Conservation (phyloP, 371 early-diverging fungal genomes). For the Lichtheimia ornata region DNA sequence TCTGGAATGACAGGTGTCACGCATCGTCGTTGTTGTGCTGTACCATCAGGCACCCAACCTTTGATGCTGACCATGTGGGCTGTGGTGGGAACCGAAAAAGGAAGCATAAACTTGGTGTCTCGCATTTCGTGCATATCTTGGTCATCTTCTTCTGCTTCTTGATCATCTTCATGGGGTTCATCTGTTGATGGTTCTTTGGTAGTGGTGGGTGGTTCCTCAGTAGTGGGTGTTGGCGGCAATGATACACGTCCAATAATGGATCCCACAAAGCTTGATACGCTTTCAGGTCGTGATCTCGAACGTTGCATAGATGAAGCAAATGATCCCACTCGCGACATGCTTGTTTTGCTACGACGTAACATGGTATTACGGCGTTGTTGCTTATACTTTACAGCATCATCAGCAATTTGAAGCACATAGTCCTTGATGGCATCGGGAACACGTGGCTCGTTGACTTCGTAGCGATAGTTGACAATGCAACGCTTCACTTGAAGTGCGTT, state of each 20-base stretch:
- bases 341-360: constrained; percentile 35
- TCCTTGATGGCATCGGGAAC: constrained; percentile 72
- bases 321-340: constrained; percentile 11
- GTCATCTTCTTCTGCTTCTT: constrained; percentile 35
- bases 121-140: constrained; percentile 46
- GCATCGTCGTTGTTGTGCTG: constrained; percentile 27
- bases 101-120: constrained; percentile 51
- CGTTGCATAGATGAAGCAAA: constrained; percentile 25
- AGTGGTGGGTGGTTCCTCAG: constrained; percentile 17
- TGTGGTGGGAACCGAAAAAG: constrained; percentile 53
- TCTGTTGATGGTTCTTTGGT: constrained; percentile 1
- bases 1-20: constrained; percentile 50
- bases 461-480: constrained; percentile 79
- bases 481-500: constrained; percentile 74
- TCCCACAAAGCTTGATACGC: constrained; percentile 31
- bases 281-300: constrained; percentile 33
- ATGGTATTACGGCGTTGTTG: constrained; percentile 39
- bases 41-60: constrained; percentile 35
- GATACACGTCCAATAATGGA: constrained; percentile 26
- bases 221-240: constrained; percentile 19
- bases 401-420: constrained; percentile 69
- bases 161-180: constrained; percentile 16
- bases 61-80: constrained; percentile 32
- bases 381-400: constrained; percentile 58
- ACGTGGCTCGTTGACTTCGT: constrained; percentile 79